Base-by-base conservation (phyloP, 225 moss, liverwort and hornwort genomes). In the Pseudoscleropodium purum region DNA sequence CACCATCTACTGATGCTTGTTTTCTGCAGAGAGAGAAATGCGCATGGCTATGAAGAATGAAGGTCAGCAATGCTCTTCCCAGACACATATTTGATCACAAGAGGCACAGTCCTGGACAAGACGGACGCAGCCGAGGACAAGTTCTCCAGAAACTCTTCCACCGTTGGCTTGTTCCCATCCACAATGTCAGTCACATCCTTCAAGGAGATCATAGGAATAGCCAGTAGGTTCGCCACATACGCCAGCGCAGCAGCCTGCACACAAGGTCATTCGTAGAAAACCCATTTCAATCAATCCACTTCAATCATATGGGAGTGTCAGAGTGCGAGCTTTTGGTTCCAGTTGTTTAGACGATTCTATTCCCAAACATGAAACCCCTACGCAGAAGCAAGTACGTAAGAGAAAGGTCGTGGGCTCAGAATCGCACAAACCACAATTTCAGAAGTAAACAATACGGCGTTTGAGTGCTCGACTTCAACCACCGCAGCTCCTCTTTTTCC, bases 161-260 rank as follows among this genome's bases (percentile, higher is more conserved):
- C 92, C 27, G 97, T 97, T 37, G 97, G 94, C 76, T 92, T 95
- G 73, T 85, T 95, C 34, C 97, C 96, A 86, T 99, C 98, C 68
- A 99, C 95, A 75, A 99, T 95, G 82, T 99, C 98, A 11, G 98
- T 97, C 41, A 99, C 95, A 25, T 90, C 95, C 91, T 99, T 99
- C 86, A 99, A 74, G 85, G 96, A 85, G 64, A 99, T 90, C 85
- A 96, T 39, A 37, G 97, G 98, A 84, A 97, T 92, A 21, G 91
- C 86, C 10, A 96, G 89, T 60, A 96, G 85, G 69, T 91, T 75
- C 39, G 97, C 96, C 62, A 94, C 96, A 85, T 97, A 96, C 9
- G 97, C 98, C 75, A 99, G 80, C 27, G 96, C 96, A 26, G 98
- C 98, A 74, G 95, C 98, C 97, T 98, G 90, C 88, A 89, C 85